A percentile compares a stretch with the other conserved stretches of the same genome.
These are phyloP conservation scores for Pyrenophora tritici-repentis DNA, from an alignment of 2,329 filamentous ascomycete genomes.

Conservation along the genomic window DNA sequence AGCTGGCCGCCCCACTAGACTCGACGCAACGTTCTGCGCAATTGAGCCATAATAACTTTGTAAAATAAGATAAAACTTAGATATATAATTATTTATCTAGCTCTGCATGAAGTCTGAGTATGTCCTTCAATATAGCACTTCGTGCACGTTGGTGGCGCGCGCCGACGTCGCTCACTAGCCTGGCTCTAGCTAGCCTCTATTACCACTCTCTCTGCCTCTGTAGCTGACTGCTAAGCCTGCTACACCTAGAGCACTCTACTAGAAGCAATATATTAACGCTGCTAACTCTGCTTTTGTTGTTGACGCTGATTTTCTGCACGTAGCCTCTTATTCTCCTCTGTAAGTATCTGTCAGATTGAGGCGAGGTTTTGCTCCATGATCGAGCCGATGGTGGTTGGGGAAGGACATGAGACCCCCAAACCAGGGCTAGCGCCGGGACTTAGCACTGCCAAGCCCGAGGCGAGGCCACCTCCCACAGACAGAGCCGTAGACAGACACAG, in stretches of 20 bases:
- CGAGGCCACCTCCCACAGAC: too few relatives aligned
- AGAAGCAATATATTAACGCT: conserved; percentile 10
- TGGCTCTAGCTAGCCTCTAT: neutral
- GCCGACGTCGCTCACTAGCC: neutral
- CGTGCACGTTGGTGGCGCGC: too few relatives aligned
- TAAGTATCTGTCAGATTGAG: too few relatives aligned
- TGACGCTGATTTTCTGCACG: too few relatives aligned
- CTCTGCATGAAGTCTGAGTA: neutral
- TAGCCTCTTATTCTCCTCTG: too few relatives aligned
- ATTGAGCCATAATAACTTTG: neutral
- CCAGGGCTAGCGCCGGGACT: too few relatives aligned
- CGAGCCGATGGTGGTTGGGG: too few relatives aligned
- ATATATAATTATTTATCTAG: neutral
- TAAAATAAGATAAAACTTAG: neutral
- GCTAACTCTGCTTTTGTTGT: neutral
- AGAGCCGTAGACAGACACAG: too few relatives aligned
- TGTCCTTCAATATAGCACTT: neutral
- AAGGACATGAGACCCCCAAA: too few relatives aligned
- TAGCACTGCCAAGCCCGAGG: too few relatives aligned
- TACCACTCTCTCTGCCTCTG: conserved; percentile 2
- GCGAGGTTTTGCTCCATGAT: too few relatives aligned
- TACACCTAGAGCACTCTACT: conserved; percentile 6
- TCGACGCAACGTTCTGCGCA: neutral
- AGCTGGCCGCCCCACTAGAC: neutral
- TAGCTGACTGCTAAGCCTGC: conserved; percentile 1